phyloP scores from a whole-genome alignment of 2,329 filamentous ascomycete species.

The Huntiella bhutanensis region DNA sequence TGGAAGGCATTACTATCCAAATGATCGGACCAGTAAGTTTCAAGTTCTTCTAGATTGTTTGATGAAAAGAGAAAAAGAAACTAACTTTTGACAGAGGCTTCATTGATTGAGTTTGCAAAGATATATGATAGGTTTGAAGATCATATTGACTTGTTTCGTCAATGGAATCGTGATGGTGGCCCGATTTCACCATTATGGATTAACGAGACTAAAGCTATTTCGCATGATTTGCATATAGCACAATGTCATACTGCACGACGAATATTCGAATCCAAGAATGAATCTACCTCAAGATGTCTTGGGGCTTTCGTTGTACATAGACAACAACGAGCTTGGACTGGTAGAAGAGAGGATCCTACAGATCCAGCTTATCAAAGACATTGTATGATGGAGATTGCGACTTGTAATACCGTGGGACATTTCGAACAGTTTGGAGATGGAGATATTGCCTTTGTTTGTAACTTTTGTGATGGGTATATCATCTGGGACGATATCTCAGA shows the following conservation, averaged over 20 bases:
- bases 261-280: constrained; percentile 33
- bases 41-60: background rate
- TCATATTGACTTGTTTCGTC: constrained; percentile 31
- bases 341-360: constrained; percentile 11
- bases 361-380: constrained; percentile 21
- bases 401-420: constrained; percentile 33
- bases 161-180: constrained; percentile 35
- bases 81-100: constrained; percentile 24
- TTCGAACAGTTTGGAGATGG: constrained; percentile 36
- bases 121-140: constrained; percentile 27
- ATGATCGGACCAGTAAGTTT: constrained; percentile 20
- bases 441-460: constrained; percentile 39
- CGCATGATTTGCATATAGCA: constrained; percentile 33
- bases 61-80: too few relatives aligned
- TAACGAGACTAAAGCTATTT: constrained; percentile 29
- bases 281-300: constrained; percentile 30
- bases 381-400: constrained; percentile 29
- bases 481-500: constrained; percentile 37
- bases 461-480: constrained; percentile 41
- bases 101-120: constrained; percentile 29
- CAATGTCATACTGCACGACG: constrained; percentile 38
- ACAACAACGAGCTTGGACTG: constrained; percentile 21
- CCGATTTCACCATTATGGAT: constrained; percentile 38
- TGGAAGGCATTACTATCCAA: constrained; percentile 37
- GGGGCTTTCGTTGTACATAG: constrained; percentile 36